Base-by-base conservation (phyloP, 1,139 yeast species). In the Suhomyces bokatorum region DNA sequence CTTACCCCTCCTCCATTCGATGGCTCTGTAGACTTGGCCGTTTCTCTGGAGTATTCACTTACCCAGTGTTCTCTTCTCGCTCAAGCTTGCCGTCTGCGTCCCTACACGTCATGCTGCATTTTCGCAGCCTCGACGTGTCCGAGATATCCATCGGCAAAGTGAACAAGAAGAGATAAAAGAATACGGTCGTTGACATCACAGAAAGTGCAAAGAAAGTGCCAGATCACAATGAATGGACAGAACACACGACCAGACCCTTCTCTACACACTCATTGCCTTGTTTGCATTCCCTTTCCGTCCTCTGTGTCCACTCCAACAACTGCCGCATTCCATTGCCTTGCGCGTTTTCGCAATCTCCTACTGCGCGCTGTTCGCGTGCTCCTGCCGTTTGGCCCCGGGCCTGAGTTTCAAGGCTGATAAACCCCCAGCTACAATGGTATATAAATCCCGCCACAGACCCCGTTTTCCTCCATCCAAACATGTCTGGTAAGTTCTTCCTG, bases 401-500 rank as follows among this genome's bases (percentile, higher is more conserved):
- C 15, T 20, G 6, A n/a, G 28, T 14, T 14, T 20, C 24, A 31
- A 32, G 27, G 20, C 35, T 35, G 42, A 42, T 37, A 28, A 36
- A 31, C 30, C 16, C 29, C 28, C n/a, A 30, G 11, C 27, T 34
- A 20, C 12, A 31, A 17, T 6, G n/a, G 12, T 37, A 43, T 43
- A 40, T 37, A 40, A 36, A 38, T 8, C 24, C 22, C 13, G 13
- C 16, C n/a, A 11, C 13, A 4, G 11, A 13, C 13, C 28, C 24
- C 29, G 15, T 32, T 29, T 20, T 8, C 13, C 20, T 11, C 16
- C 22, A 15, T 7, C 27, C 35, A 35, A 35, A 20, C 30, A 49
- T 49, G 52, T 49, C 52, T 32, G 42, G 52, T 49, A 47, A 33
- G 52, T 48, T 30, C 17, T 12, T 28, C 8, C n/a, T n/a, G 30